Base-by-base conservation (phyloP, 257 asterid genomes). In the Nicotiana otophora region DNA sequence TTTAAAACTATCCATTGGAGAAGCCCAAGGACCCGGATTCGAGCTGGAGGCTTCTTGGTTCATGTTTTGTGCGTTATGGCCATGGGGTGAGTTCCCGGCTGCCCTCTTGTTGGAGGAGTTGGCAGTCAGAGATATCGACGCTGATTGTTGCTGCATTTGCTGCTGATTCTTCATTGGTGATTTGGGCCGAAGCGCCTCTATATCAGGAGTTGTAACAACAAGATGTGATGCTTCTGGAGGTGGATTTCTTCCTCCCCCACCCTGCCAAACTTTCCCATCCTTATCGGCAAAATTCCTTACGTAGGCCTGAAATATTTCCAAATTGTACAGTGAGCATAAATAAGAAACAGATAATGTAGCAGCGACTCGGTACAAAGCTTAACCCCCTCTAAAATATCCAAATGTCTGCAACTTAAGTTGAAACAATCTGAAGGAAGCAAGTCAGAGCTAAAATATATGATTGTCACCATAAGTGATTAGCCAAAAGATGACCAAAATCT, bases 151-250 rank as follows among this genome's bases (percentile, higher is more conserved):
- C 87, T 90, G 92, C 58, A 89, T 77, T 78, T 94, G 98, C 89
- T 89, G 97, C 87, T 94, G 99, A 86, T 94, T 94, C 89, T 94
- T 96, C 99, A 94, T 96, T 1, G 98, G 99, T 8, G 99, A 96
- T 82, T 96, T 96, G 46, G 99, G 99, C 34, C 98, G 97, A 74
- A 96, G 93, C 10, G 95, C 77, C 81, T 96, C 99, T 23, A 96
- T 96, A 70, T 96, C 98, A 0, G 97, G 98, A 33, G 99, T 96
- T 33, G 99, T 96, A 80, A 85, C 87, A 79, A 95, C 98, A 14
- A 94, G 99, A 83, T 94, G 99, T 36, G 99, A 97, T 6, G 98
- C 97, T 82, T 96, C 99, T 0, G 98, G 98, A 51, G 99, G 99
- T 76, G 98, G 99, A 87, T 96, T 96, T 83, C 98, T 88, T 72